These are phyloP conservation scores for Ophiocordyceps camponoti-saundersi DNA, from an alignment of 2,329 filamentous ascomycete species.

Conservation along the genomic window DNA sequence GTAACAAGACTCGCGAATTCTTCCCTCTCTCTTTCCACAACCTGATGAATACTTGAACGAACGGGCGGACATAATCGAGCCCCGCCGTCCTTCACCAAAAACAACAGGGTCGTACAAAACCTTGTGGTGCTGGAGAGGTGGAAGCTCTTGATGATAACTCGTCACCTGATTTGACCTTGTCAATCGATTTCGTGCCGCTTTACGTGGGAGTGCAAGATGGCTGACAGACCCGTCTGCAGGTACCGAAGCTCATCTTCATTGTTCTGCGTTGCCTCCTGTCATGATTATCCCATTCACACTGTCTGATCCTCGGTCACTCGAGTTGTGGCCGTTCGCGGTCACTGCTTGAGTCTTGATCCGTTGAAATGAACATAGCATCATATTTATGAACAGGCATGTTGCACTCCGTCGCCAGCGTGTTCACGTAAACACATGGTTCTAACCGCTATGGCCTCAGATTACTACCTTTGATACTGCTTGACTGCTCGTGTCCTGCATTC, in stretches of 20 bases:
- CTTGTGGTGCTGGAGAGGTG: conserved; percentile 32
- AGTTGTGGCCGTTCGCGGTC: conserved; percentile 13
- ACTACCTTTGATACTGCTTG: background rate
- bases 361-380: background rate
- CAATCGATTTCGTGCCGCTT: background rate
- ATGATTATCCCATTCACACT: conserved; percentile 35
- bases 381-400: conserved; percentile 25
- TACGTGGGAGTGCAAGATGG: conserved; percentile 5
- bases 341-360: background rate
- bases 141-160: conserved; percentile 48
- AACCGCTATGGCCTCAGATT: background rate
- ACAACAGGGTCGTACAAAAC: conserved; percentile 46
- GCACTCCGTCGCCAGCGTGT: no score
- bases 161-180: conserved; percentile 39
- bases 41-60: conserved; percentile 52
- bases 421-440: background rate
- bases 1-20: conserved; percentile 15
- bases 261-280: background rate
- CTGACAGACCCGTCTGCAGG: conserved; percentile 18
- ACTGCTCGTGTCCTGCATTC: background rate
- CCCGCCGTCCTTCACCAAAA: conserved; percentile 25
- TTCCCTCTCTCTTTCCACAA: conserved; percentile 9
- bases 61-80: conserved; percentile 53
- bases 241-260: conserved; percentile 7
- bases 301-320: conserved; percentile 30